Base-by-base conservation (phyloP, 2,329 filamentous ascomycete genomes). In the Cladosporium austrohemisphaericum region DNA sequence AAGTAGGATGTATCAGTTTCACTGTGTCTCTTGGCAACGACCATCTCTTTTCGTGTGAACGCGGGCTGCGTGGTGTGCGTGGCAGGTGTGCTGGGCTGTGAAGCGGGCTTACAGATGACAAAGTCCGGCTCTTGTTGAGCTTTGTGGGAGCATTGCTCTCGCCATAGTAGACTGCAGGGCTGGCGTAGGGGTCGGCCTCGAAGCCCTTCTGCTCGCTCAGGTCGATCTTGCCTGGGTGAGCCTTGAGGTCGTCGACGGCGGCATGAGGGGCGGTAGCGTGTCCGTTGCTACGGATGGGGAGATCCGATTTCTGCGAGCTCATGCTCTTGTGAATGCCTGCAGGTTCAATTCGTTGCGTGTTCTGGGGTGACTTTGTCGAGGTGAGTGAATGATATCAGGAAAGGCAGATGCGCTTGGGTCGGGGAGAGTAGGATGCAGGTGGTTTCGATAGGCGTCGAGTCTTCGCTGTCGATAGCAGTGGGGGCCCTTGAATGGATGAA, bases 81-180 rank as follows among this genome's bases (percentile, higher is more conserved):
- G 19, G 33, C 41, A 18, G 11, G 36, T 35, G 23, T 38, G 36
- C 28, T 37, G 22, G 33, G 26, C 23, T 33, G 20, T 20, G 36
- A 26, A 28, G 6, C 23, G 44, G 11, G 65, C 76, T 65, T 69
- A 81, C 78, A 52, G 76, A 72, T 28, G 78, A 81, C 60, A 78
- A 77, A 4, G 78, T 78, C 52, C 79, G 70, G 37, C 68, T 68
- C 48, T 76, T 70, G 52, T 69, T 68, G 45, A 70, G 65, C 61
- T 75, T 73, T 54, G 70, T 67, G 59, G 71, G 70, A 53, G 68
- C 64, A 55, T 75, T 70, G 51, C 72, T 72, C 44, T 76, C 70
- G 56, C 79, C 78, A 67, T 83, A 83, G 66, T 83, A 83, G 55
- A 81, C 67, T 53, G 78, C 73, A 7, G 80, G 73, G 31, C 78